These are phyloP conservation scores for Skeletonema tropicum DNA, from an alignment of 108 stramenopile genomes.

Conservation along the genomic window DNA sequence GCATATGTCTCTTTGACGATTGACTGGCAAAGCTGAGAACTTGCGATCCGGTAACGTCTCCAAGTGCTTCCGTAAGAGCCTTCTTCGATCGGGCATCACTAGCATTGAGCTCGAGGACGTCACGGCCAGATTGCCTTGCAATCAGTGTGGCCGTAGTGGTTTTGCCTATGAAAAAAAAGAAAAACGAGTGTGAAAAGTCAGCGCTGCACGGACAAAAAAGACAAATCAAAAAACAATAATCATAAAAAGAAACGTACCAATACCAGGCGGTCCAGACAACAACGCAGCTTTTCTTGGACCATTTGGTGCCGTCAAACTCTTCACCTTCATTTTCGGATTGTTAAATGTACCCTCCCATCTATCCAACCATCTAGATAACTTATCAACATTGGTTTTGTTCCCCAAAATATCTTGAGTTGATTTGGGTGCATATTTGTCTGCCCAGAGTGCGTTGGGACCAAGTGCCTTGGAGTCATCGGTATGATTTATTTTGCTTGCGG, in stretches of 20 bases:
- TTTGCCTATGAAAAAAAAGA: constrained; percentile 37
- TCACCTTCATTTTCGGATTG: constrained; percentile 42
- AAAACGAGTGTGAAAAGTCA: neutral
- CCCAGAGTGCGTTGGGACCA: constrained; percentile 81
- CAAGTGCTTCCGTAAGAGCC: constrained; percentile 62
- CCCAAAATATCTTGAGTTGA: constrained; percentile 75
- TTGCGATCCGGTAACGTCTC: constrained; percentile 84
- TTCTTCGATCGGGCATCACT: constrained; percentile 94
- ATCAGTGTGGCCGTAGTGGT: constrained; percentile 93
- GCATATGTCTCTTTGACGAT: constrained; percentile 1
- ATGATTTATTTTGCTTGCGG: neutral
- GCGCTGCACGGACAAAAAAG: neutral
- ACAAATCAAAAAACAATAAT: neutral
- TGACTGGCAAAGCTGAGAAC: constrained; percentile 54
- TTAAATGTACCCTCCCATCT: constrained; percentile 86
- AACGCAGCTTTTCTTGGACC: constrained; percentile 88
- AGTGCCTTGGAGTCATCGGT: neutral
- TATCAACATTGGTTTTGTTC: constrained; percentile 68
- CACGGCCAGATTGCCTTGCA: constrained; percentile 82
- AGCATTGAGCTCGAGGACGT: constrained; percentile 96
- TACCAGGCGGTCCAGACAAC: constrained; percentile 96
- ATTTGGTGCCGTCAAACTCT: constrained; percentile 48
- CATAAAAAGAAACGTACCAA: constrained; percentile 63
- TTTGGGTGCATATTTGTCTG: constrained; percentile 90
- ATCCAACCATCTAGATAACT: constrained; percentile 67